Conservation (phyloP, 169 alveolate genomes). For the Cryptosporidium canis region DNA sequence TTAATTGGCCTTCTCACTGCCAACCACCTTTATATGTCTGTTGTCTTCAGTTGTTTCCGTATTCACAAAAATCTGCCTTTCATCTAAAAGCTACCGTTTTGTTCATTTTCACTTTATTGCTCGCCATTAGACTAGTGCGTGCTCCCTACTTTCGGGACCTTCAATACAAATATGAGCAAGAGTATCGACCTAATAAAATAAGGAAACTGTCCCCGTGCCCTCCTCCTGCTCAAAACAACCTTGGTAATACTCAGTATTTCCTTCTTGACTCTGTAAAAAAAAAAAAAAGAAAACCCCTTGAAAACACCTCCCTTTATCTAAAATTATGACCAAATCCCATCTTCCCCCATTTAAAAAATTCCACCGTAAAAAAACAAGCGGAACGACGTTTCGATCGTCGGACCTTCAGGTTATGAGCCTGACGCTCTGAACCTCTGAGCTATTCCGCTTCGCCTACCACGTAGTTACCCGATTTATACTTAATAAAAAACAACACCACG, state of each 20-base stretch:
- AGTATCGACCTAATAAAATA: too few species aligned
- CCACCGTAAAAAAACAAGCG: conserved; percentile 28
- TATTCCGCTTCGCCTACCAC: conserved; percentile 27
- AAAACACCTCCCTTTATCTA: not conserved
- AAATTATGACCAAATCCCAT: not conserved
- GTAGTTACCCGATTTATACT: not conserved
- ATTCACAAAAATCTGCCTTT: not conserved
- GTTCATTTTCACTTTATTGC: not conserved
- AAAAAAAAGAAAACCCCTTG: too few species aligned
- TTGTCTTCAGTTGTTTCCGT: not conserved
- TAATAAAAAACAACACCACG: not conserved
- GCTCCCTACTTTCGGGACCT: not conserved
- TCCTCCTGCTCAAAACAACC: not conserved
- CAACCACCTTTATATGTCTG: not conserved
- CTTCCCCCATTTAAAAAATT: not conserved
- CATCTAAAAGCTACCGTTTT: not conserved
- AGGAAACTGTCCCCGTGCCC: too few species aligned
- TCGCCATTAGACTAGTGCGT: not conserved
- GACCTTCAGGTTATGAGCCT: conserved; percentile 76
- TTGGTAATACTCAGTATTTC: not conserved
- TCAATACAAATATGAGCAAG: too few species aligned
- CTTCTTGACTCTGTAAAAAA: not conserved
- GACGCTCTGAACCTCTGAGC: conserved; percentile 76
- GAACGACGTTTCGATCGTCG: conserved; percentile 76
- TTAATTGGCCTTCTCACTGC: too few species aligned